These are phyloP conservation scores for Immersiella caudata DNA, from an alignment of 495 filamentous ascomycete genomes.

Conservation along the genomic window DNA sequence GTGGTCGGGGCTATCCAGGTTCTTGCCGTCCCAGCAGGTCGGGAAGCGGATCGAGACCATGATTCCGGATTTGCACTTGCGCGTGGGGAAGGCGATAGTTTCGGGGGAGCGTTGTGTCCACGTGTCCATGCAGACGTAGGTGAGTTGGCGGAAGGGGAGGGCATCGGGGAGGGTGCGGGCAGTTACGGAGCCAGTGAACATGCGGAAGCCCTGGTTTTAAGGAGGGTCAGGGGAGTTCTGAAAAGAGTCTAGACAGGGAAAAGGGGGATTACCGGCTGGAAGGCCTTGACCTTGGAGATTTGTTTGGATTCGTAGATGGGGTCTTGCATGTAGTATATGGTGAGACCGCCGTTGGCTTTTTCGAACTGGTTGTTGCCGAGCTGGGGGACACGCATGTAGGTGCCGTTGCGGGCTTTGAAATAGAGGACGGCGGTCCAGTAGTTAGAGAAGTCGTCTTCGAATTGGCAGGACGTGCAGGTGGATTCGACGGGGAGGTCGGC, in stretches of 20 bases:
- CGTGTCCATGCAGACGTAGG: constrained; percentile 32
- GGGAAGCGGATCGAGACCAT: constrained; percentile 44
- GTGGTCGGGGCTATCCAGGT: constrained; percentile 41
- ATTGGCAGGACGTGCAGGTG: constrained; percentile 31
- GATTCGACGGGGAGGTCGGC: constrained; percentile 32
- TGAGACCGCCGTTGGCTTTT: constrained; percentile 40
- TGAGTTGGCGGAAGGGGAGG: constrained; percentile 36
- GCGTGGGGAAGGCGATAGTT: constrained; percentile 35
- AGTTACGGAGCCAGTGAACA: constrained; percentile 34
- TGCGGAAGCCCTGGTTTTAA: constrained; percentile 33
- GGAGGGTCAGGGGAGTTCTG: no score
- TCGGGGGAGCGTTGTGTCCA: constrained; percentile 34
- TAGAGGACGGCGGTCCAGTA: constrained; percentile 43
- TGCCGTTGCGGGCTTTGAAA: constrained; percentile 40
- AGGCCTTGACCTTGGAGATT: constrained; percentile 28
- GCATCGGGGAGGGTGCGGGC: constrained; percentile 34
- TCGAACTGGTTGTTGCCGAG: constrained; percentile 38
- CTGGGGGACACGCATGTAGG: constrained; percentile 40
- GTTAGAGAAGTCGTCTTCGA: constrained; percentile 46
- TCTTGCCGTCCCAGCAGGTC: constrained; percentile 33
- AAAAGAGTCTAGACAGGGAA: no score
- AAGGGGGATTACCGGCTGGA: constrained; percentile 27
- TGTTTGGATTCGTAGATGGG: constrained; percentile 23
- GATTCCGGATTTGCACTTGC: constrained; percentile 38
- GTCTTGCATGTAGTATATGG: constrained; percentile 45